A percentile compares a stretch with the other conserved stretches of the same genome.
These are phyloP conservation scores for Saccharomycopsis amapae DNA, from an alignment of 805 yeast species.

Conservation along the genomic window DNA sequence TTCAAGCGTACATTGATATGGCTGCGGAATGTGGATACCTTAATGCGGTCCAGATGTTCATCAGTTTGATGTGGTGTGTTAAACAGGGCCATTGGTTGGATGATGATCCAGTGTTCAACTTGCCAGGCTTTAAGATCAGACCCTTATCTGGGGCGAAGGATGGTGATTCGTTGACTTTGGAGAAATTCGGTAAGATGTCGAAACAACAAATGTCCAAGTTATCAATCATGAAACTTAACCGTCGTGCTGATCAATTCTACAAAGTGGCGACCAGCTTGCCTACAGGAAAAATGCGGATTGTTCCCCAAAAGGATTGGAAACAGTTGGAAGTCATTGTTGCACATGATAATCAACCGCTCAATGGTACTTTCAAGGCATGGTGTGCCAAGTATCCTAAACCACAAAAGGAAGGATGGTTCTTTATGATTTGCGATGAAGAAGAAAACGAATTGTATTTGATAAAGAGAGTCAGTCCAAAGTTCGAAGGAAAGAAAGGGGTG, in stretches of 20 bases:
- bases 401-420: slow-evolving; percentile 93
- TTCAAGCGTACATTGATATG: slow-evolving; percentile 89
- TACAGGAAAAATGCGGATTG: slow-evolving; percentile 38
- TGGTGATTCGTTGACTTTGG: slow-evolving; percentile 2
- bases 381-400: slow-evolving; percentile 81
- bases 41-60: slow-evolving; percentile 50
- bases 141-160: background rate
- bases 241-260: slow-evolving; percentile 41
- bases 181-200: slow-evolving; percentile 25
- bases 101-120: slow-evolving; percentile 53
- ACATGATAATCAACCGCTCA: slow-evolving; percentile 43
- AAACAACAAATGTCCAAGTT: slow-evolving; percentile 26
- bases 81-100: slow-evolving; percentile 88
- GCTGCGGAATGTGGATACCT: slow-evolving; percentile 77
- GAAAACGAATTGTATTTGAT: slow-evolving; percentile 52
- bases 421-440: slow-evolving; percentile 46
- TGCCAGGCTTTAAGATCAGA: slow-evolving; percentile 20
- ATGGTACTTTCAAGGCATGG: slow-evolving; percentile 58
- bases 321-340: slow-evolving; percentile 38
- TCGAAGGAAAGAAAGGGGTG: slow-evolving; percentile 16
- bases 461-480: slow-evolving; percentile 67
- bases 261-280: slow-evolving; percentile 55
- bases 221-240: slow-evolving; percentile 21
- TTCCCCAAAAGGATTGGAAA: slow-evolving; percentile 33
- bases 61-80: slow-evolving; percentile 72